phyloP scores from a whole-genome alignment of 2,329 filamentous ascomycete genomes.

The Coniochaeta ligniaria region DNA sequence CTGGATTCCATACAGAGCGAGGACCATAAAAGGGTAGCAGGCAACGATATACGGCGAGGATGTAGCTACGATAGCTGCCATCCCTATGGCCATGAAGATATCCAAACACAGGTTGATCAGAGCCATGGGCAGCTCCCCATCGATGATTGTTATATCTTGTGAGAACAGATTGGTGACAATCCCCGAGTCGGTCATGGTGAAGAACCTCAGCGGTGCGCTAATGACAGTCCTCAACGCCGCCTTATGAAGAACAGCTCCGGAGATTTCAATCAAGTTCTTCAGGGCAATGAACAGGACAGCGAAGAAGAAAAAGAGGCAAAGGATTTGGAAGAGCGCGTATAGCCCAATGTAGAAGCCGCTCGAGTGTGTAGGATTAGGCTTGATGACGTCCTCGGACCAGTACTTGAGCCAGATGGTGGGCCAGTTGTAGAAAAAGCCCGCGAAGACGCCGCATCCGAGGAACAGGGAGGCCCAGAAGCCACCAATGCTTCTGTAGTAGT shows the following conservation, averaged over 20 bases:
- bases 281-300: constrained; percentile 12
- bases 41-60: constrained; percentile 23
- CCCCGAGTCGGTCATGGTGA: constrained; percentile 27
- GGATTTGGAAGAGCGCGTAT: constrained; percentile 17
- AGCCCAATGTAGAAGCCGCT: constrained; percentile 21
- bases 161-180: constrained; percentile 30
- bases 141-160: constrained; percentile 33
- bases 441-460: constrained; percentile 7
- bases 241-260: constrained; percentile 18
- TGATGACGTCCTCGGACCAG: constrained; percentile 16
- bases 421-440: constrained; percentile 17
- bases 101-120: constrained; percentile 16
- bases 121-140: constrained; percentile 26
- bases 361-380: constrained; percentile 7
- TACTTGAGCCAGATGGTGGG: constrained; percentile 21
- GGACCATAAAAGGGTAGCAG: constrained; percentile 40
- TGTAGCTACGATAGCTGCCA: constrained; percentile 20
- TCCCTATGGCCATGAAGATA: constrained; percentile 13
- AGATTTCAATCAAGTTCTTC: constrained; percentile 11
- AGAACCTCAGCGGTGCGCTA: constrained; percentile 22
- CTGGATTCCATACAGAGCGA: constrained; percentile 41
- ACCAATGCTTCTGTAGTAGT: constrained; percentile 16
- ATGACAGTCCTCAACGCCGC: constrained; percentile 23
- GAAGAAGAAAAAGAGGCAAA: constrained; percentile 12
- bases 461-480: constrained; percentile 6